Evolutionary conservation across 768 basidiomycete genomes (phyloP).

Genomic region (Boletus reticuloceps): DNA sequence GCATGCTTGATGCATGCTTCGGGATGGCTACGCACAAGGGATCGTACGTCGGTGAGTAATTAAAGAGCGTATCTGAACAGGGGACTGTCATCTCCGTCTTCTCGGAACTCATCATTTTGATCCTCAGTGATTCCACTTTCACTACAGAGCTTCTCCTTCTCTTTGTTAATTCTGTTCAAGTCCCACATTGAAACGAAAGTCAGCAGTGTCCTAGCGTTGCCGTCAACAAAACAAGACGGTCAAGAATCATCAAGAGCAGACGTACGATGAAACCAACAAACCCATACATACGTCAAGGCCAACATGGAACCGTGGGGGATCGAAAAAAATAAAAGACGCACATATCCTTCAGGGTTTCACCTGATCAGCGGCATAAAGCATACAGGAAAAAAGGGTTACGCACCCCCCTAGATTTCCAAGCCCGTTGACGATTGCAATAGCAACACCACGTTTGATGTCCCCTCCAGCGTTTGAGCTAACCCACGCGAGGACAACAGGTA

Average conservation of each 20-base stretch:
- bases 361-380: neutral
- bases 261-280: constrained; percentile 25
- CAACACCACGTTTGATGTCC: constrained; percentile 47
- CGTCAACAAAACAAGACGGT: constrained; percentile 25
- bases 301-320: constrained; percentile 35
- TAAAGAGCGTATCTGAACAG: constrained; percentile 44
- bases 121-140: constrained; percentile 42
- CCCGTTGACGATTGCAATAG: constrained; percentile 50
- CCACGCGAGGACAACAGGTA: constrained; percentile 50
- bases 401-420: constrained; percentile 56
- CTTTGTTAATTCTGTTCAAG: constrained; percentile 45
- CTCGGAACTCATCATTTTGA: constrained; percentile 37
- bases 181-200: constrained; percentile 43
- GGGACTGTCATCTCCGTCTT: constrained; percentile 52
- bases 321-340: constrained; percentile 40
- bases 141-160: constrained; percentile 42
- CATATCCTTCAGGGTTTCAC: constrained; percentile 30
- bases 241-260: constrained; percentile 5
- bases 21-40: too few species aligned
- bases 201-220: constrained; percentile 35
- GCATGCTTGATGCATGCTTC: too few species aligned
- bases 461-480: constrained; percentile 53
- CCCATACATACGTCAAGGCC: constrained; percentile 31
- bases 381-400: constrained; percentile 16
- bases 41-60: neutral